Conservation (phyloP, 2,329 filamentous ascomycete species). For the Graphilbum ipis-grandicollis region DNA sequence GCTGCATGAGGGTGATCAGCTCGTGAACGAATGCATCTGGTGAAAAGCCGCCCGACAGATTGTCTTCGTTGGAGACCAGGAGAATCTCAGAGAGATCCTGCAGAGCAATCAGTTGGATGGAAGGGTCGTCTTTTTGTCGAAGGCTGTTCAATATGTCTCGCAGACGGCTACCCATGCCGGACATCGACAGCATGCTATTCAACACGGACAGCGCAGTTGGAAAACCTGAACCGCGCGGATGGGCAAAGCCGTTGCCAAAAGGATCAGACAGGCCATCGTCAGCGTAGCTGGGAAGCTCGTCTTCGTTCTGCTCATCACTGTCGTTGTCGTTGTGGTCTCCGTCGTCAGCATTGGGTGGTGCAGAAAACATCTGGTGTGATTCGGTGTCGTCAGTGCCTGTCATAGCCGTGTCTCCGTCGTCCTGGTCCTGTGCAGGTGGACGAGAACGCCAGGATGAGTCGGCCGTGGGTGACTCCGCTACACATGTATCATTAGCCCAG, state of each 20-base stretch:
- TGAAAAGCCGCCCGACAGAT: constrained; percentile 83
- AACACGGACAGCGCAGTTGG: constrained; percentile 72
- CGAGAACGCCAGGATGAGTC: neutral
- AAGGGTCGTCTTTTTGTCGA: constrained; percentile 68
- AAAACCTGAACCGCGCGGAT: constrained; percentile 45
- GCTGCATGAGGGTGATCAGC: constrained; percentile 79
- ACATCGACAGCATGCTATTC: constrained; percentile 88
- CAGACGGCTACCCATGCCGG: constrained; percentile 62
- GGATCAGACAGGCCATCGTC: constrained; percentile 26
- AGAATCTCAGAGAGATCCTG: constrained; percentile 88
- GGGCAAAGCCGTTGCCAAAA: constrained; percentile 47
- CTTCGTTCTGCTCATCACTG: constrained; percentile 32
- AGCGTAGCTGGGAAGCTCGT: constrained; percentile 14
- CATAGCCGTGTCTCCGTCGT: constrained; percentile 43
- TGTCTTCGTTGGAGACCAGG: constrained; percentile 90
- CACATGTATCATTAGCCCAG: too few relatives aligned
- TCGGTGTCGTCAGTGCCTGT: constrained; percentile 44
- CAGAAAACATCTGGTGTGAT: constrained; percentile 13
- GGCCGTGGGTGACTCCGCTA: neutral
- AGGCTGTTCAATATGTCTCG: constrained; percentile 62
- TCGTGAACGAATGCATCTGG: constrained; percentile 94
- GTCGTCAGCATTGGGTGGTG: neutral
- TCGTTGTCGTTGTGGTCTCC: constrained; percentile 31
- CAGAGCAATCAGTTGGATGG: constrained; percentile 76
- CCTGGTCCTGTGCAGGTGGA: neutral